Base-by-base conservation (phyloP, 306 rosid species). In the Pachyrhizus erosus region DNA sequence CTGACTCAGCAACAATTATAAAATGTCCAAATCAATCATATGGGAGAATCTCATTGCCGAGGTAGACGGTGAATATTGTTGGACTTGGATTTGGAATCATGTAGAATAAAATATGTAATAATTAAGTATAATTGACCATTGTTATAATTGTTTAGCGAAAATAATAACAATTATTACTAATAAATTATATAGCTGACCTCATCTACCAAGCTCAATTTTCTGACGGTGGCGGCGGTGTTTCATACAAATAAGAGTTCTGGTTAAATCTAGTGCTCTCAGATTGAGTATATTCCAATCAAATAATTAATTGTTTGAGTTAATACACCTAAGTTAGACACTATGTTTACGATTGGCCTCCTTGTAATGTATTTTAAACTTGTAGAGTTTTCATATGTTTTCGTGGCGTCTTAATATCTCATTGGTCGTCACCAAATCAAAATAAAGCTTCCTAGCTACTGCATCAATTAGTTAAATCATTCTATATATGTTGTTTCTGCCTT, bases 1-100 rank as follows among this genome's bases (percentile, higher is more conserved):
- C 77, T 20, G 48, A 70, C 69, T 76, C 80, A 34, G 34, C 80
- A 73, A 48, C 13, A 15, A 26, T 70, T 3, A 40, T 21, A 60
- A 60, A 11, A 43, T 33, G 66, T 81, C 8, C 11, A 57, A 40
- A 57, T 18, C 40, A 80, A 70, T 80, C 78, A 27, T 42, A 14
- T 18, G 71, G 46, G 37, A 11, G 49, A 20, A 40, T 42, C 23
- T 43, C 14, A n/a, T 42, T 13, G 70, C 60, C 3, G 11, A 27
- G 7, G 48, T 17, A 17, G 23, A n/a, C 6, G 3, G 9, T 18
- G 64, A 55, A 31, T 42, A 31, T n/a, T 17, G 34, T 20, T 72
- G 24, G 43, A 73, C 27, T 79, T 39, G 18, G 76, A 39, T 27
- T 70, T 57, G 62, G 46, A 57, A 14, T 57, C 70, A 23, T 70